These are phyloP conservation scores for Quillaja saponaria DNA, from an alignment of 306 rosid species.

Conservation along the genomic window DNA sequence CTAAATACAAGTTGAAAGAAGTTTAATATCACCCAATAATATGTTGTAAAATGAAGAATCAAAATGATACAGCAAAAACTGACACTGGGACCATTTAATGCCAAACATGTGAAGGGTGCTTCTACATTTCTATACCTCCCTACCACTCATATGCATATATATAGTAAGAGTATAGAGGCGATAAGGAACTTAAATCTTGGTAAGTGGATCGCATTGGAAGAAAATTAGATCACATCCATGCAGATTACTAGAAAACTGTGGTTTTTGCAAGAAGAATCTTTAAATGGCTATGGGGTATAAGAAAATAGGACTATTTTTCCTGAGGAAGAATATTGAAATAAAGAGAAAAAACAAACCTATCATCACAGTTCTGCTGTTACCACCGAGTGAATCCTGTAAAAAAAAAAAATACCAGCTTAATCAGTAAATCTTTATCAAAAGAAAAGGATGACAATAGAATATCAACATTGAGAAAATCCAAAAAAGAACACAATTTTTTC, in stretches of 20 bases:
- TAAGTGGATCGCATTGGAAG: background rate
- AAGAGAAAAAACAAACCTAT: constrained; percentile 60
- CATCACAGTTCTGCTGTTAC: constrained; percentile 99
- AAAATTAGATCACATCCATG: constrained; percentile 18
- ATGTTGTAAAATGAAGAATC: constrained; percentile 19
- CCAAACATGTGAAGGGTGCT: constrained; percentile 12
- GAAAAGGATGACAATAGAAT: background rate
- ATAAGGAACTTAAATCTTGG: constrained; percentile 1
- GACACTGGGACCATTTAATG: constrained; percentile 8
- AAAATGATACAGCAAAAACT: constrained; percentile 8
- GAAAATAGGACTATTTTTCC: background rate
- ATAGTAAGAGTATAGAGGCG: constrained; percentile 1
- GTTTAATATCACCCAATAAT: constrained; percentile 5
- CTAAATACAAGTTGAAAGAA: constrained; percentile 18
- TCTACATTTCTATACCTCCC: constrained; percentile 26
- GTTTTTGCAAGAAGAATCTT: too few species aligned
- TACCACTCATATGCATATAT: constrained; percentile 5
- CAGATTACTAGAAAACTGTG: constrained; percentile 10
- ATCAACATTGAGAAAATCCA: background rate
- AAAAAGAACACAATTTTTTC: constrained; percentile 17
- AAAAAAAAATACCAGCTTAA: constrained; percentile 21
- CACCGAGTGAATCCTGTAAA: constrained; percentile 99
- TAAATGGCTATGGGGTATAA: background rate
- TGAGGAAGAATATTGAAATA: constrained; percentile 4
- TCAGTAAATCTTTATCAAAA: constrained; percentile 21